Percentiles rank a stretch among this genome's conserved stretches.
phyloP scores from a whole-genome alignment of 2,329 filamentous ascomycete species.

The Paradendryphiella salina region DNA sequence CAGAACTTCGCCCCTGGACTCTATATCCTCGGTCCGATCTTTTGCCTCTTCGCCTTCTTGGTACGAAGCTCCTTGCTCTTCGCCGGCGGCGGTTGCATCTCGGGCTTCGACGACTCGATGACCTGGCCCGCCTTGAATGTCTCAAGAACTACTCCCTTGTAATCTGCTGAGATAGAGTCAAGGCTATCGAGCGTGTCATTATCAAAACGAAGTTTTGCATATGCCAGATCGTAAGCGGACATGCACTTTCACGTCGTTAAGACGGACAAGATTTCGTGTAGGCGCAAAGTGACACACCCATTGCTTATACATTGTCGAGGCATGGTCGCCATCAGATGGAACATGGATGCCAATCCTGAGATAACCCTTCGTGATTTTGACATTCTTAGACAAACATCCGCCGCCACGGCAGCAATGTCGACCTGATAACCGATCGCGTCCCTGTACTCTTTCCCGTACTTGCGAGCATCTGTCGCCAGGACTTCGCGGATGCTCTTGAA shows the following conservation, averaged over 20 bases:
- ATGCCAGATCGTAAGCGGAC: slow-evolving; percentile 69
- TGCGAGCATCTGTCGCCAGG: slow-evolving; percentile 18
- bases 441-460: slow-evolving; percentile 13
- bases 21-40: not conserved
- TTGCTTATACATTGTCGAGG: slow-evolving; percentile 75
- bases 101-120: slow-evolving; percentile 53
- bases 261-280: too few species aligned
- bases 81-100: slow-evolving; percentile 25
- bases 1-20: not conserved
- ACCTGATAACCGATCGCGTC: slow-evolving; percentile 24
- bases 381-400: slow-evolving; percentile 66
- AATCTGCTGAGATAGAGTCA: slow-evolving; percentile 68
- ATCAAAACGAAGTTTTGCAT: slow-evolving; percentile 60
- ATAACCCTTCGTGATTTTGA: slow-evolving; percentile 79
- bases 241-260: slow-evolving; percentile 63
- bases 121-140: slow-evolving; percentile 76
- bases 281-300: slow-evolving; percentile 56
- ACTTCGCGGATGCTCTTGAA: slow-evolving; percentile 73
- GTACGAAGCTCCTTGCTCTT: slow-evolving; percentile 29
- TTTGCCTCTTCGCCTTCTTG: slow-evolving; percentile 19
- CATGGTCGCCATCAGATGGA: slow-evolving; percentile 49
- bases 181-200: slow-evolving; percentile 71
- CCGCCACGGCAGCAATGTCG: slow-evolving; percentile 54
- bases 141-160: slow-evolving; percentile 70
- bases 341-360: slow-evolving; percentile 68